Conservation (phyloP, 441 rosid genomes). For the Viola pubescens region DNA sequence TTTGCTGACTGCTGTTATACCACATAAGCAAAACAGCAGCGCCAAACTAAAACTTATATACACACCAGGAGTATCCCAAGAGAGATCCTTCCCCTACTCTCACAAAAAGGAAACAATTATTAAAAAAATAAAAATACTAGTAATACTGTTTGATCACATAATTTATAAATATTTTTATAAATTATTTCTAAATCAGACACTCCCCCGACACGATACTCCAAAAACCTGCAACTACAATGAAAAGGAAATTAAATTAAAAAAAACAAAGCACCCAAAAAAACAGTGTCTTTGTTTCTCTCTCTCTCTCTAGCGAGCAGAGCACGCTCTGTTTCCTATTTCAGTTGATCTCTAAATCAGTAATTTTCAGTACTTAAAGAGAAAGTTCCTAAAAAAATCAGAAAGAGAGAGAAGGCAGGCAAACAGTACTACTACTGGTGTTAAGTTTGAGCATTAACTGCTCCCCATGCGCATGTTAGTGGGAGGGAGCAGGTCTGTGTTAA, state of each 20-base stretch:
- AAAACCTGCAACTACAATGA: conserved; percentile 46
- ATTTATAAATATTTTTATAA: not conserved
- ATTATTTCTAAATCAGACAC: conserved; percentile 24
- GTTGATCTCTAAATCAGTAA: too few relatives aligned
- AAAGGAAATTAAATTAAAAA: not conserved
- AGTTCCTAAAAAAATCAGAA: too few relatives aligned
- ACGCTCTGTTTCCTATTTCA: too few relatives aligned
- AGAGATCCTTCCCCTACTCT: not conserved
- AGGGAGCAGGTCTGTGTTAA: not conserved
- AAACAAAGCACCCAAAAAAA: not conserved
- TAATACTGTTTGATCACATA: not conserved
- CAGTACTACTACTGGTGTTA: too few relatives aligned
- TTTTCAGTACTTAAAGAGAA: too few relatives aligned
- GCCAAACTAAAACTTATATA: not conserved
- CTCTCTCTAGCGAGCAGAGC: conserved; percentile 2
- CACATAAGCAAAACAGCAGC: too few relatives aligned
- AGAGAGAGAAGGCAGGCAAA: too few relatives aligned
- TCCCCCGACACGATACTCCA: conserved; percentile 64
- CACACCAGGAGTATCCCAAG: conserved; percentile 4
- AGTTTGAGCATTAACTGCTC: too few relatives aligned
- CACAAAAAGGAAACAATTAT: not conserved
- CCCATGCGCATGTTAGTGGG: too few relatives aligned
- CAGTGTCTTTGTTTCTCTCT: conserved; percentile 4
- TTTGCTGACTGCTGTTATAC: too few relatives aligned
- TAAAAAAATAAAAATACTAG: not conserved